These are phyloP conservation scores for Limnanthes douglasii DNA, from an alignment of 345 rosid species.

Conservation along the genomic window DNA sequence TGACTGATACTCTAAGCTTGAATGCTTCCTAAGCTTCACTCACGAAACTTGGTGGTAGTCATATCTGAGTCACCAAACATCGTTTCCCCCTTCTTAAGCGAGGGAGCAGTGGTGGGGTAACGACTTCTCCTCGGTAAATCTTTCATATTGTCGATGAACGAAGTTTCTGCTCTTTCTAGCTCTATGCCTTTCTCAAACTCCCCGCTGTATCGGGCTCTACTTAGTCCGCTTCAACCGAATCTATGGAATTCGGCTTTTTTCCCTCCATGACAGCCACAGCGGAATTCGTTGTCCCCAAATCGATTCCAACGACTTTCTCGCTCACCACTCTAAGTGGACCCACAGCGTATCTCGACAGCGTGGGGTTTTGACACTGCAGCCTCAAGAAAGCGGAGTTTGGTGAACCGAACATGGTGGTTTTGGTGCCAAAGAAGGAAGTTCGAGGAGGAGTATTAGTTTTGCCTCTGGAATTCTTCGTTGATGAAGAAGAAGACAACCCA, in stretches of 20 bases:
- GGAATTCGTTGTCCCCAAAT: constrained; percentile 92
- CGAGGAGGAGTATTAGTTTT: constrained; percentile 9
- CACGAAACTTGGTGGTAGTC: constrained; percentile 49
- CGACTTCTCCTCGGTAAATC: too few relatives aligned
- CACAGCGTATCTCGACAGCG: constrained; percentile 17
- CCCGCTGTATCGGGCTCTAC: too few relatives aligned
- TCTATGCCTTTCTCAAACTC: too few relatives aligned
- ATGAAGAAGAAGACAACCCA: constrained; percentile 18
- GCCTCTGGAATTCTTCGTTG: constrained; percentile 5
- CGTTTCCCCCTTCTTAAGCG: too few relatives aligned
- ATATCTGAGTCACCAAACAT: too few relatives aligned
- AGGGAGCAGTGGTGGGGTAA: too few relatives aligned
- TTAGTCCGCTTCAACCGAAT: too few relatives aligned
- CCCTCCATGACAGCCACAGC: constrained; percentile 99
- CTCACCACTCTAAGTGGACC: constrained; percentile 58
- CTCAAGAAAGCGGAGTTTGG: constrained; percentile 36
- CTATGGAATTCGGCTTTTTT: constrained; percentile 90
- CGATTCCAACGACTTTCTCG: constrained; percentile 95
- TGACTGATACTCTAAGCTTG: constrained; percentile 30
- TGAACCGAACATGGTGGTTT: constrained; percentile 10
- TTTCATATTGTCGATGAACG: too few relatives aligned
- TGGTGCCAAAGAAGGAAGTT: constrained; percentile 44
- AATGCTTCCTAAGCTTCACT: constrained; percentile 67
- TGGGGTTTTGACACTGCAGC: constrained; percentile 6
- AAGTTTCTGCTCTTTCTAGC: too few relatives aligned